A percentile compares a stretch with the other conserved stretches of the same genome.
Conservation (phyloP, 2,329 filamentous ascomycete species). For the Ophiostoma fasciatum region DNA sequence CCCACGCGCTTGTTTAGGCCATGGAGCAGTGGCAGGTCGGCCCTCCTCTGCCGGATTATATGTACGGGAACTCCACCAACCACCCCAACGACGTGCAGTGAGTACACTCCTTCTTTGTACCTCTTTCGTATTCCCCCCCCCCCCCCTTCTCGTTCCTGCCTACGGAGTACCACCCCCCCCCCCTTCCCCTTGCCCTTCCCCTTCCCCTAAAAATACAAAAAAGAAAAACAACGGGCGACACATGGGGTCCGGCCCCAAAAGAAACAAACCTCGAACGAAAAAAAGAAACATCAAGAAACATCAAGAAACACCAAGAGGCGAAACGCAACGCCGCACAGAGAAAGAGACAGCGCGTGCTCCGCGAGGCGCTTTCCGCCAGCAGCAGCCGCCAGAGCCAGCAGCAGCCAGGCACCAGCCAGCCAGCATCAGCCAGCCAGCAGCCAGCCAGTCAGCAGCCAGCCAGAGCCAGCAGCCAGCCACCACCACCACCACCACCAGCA, state of each 20-base stretch:
- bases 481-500: too few relatives aligned
- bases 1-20: conserved; percentile 21
- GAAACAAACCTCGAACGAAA: background rate
- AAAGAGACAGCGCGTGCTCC: too few relatives aligned
- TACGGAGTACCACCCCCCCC: too few relatives aligned
- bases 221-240: background rate
- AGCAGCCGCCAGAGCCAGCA: too few relatives aligned
- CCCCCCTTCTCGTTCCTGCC: too few relatives aligned
- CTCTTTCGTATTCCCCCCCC: conserved; percentile 13
- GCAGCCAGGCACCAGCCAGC: too few relatives aligned
- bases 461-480: too few relatives aligned
- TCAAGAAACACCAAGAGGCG: too few relatives aligned
- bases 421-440: too few relatives aligned
- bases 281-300: background rate
- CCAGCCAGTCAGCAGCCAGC: too few relatives aligned
- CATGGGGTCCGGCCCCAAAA: background rate
- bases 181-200: background rate
- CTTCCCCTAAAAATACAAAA: background rate
- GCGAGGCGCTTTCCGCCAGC: too few relatives aligned
- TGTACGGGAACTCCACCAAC: conserved; percentile 39
- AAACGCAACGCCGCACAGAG: too few relatives aligned
- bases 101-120: conserved; percentile 26
- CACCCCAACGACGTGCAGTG: conserved; percentile 43
- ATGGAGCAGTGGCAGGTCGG: conserved; percentile 50
- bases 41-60: conserved; percentile 44